A percentile compares a stretch with the other conserved stretches of the same genome.
phyloP scores from a whole-genome alignment of 257 asterid genomes.

The Capsicum rhomboideum region DNA sequence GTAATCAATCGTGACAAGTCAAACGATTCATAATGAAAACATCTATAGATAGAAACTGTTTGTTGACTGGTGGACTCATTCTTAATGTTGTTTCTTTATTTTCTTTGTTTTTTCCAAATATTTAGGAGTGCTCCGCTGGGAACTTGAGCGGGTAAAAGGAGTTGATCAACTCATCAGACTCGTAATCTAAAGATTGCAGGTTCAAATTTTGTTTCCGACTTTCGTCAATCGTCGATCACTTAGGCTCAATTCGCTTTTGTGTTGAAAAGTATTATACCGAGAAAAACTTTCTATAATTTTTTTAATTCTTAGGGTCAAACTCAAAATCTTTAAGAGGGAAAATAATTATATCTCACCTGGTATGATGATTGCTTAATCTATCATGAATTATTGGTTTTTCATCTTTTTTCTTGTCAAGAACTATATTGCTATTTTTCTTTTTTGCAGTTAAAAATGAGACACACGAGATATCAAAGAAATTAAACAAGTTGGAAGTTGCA shows the following conservation, averaged over 20 bases:
- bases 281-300: neutral
- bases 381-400: neutral
- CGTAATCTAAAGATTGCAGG: neutral
- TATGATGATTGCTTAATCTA: neutral
- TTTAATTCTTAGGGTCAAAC: neutral
- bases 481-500: neutral
- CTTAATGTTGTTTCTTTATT: no score
- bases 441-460: no score
- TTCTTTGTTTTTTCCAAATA: no score
- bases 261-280: neutral
- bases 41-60: no score
- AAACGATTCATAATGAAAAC: no score
- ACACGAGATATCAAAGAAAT: neutral
- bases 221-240: neutral
- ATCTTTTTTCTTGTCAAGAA: neutral
- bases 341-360: neutral
- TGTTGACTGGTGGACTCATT: no score
- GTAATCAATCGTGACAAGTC: no score
- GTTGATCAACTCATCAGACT: neutral
- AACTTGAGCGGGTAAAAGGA: neutral
- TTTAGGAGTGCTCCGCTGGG: neutral
- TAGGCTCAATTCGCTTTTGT: neutral
- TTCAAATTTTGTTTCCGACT: neutral
- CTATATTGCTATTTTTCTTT: neutral
- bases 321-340: neutral